These are phyloP conservation scores for Stevia rebaudiana DNA, from an alignment of 140 eudicot species.

Conservation along the genomic window DNA sequence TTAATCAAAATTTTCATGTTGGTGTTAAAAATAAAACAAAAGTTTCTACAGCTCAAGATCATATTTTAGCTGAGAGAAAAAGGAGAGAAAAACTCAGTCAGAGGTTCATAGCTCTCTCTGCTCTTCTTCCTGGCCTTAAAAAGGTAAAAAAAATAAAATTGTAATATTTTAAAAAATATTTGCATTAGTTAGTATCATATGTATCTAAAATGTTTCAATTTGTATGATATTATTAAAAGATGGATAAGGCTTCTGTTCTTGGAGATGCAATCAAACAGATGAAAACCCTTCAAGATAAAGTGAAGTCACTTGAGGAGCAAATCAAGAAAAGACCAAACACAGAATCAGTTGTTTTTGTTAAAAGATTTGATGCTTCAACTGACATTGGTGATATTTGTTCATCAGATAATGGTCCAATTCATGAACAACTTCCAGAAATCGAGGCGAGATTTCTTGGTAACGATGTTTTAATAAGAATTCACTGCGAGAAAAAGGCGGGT, in stretches of 20 bases:
- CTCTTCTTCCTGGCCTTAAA: slow-evolving; percentile 70
- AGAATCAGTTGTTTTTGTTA: slow-evolving; percentile 62
- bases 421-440: slow-evolving; percentile 66
- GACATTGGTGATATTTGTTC: slow-evolving; percentile 38
- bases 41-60: slow-evolving; percentile 58
- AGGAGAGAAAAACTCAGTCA: slow-evolving; percentile 80
- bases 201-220: slow-evolving; percentile 5
- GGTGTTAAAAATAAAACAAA: slow-evolving; percentile 31
- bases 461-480: slow-evolving; percentile 59
- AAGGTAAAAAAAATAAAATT: too few relatives aligned
- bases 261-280: slow-evolving; percentile 84
- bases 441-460: slow-evolving; percentile 60
- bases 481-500: slow-evolving; percentile 68
- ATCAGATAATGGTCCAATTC: slow-evolving; percentile 36
- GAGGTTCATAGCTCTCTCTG: slow-evolving; percentile 72
- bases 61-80: slow-evolving; percentile 74
- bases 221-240: slow-evolving; percentile 31
- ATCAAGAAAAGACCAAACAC: slow-evolving; percentile 41
- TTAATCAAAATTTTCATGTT: slow-evolving; percentile 21
- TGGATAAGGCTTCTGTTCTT: slow-evolving; percentile 96
- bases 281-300: slow-evolving; percentile 80
- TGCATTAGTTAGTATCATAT: not conserved
- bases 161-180: too few relatives aligned
- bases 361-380: slow-evolving; percentile 36
- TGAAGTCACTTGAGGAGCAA: slow-evolving; percentile 72